Percentiles rank a stretch among this genome's conserved stretches.
Conservation (phyloP, 2,329 filamentous ascomycete genomes). For the Diaporthe humulicola region DNA sequence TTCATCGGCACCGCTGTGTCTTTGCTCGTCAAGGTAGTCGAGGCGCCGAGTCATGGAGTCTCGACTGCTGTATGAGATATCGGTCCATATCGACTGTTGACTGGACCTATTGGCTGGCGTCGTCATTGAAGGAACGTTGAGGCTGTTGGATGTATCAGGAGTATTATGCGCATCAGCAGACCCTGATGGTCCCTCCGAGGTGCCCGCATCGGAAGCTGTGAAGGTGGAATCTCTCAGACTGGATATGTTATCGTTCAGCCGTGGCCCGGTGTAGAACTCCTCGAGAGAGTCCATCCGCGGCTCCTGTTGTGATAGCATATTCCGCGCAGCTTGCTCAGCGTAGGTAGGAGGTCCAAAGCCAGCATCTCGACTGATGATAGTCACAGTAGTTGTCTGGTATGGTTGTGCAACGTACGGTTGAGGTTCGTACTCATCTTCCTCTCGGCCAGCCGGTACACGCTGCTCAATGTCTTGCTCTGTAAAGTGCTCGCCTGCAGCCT, state of each 20-base stretch:
- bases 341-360: slow-evolving; percentile 49
- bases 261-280: slow-evolving; percentile 50
- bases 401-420: slow-evolving; percentile 52
- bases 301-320: slow-evolving; percentile 35
- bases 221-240: slow-evolving; percentile 50
- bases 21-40: slow-evolving; percentile 36
- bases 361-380: slow-evolving; percentile 61
- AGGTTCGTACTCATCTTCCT: slow-evolving; percentile 52
- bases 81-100: slow-evolving; percentile 72
- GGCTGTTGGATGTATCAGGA: slow-evolving; percentile 57
- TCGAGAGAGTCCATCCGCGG: slow-evolving; percentile 46
- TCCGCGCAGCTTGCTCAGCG: slow-evolving; percentile 38
- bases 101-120: slow-evolving; percentile 62
- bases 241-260: slow-evolving; percentile 50
- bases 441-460: slow-evolving; percentile 13
- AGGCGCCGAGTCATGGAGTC: slow-evolving; percentile 37
- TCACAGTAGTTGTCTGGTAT: slow-evolving; percentile 62
- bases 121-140: slow-evolving; percentile 61
- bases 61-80: slow-evolving; percentile 58
- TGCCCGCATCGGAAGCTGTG: slow-evolving; percentile 47
- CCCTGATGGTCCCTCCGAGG: slow-evolving; percentile 46
- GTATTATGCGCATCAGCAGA: slow-evolving; percentile 48
- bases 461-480: slow-evolving; percentile 14
- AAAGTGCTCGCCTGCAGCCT: slow-evolving; percentile 13
- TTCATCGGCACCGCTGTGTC: slow-evolving; percentile 59